These are phyloP conservation scores for Euphorbia pulcherrima DNA, from an alignment of 345 rosid genomes.

Conservation along the genomic window DNA sequence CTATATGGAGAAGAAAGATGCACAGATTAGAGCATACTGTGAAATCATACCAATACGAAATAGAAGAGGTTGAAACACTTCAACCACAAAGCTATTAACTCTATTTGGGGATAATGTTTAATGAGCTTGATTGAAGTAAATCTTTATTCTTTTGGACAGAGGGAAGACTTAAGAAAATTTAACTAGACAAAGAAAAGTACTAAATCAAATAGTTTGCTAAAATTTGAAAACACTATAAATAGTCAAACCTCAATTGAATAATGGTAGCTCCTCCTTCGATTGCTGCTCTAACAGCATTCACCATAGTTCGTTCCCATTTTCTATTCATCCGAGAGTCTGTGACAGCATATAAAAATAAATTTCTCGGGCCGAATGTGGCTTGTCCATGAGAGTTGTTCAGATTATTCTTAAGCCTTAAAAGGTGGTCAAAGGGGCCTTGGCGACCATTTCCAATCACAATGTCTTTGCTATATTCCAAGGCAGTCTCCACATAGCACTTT, in stretches of 20 bases:
- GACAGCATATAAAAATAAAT: constrained; percentile 78
- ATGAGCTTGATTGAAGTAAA: neutral
- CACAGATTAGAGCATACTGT: neutral
- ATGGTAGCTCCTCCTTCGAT: constrained; percentile 89
- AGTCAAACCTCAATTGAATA: constrained; percentile 69
- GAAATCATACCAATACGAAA: neutral
- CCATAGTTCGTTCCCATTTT: constrained; percentile 69
- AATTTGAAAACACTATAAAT: neutral
- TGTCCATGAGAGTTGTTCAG: constrained; percentile 27
- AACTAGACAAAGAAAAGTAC: neutral
- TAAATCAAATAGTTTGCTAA: neutral
- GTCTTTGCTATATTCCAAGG: constrained; percentile 76
- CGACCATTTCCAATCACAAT: constrained; percentile 70
- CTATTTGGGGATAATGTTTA: neutral
- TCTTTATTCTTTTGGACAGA: neutral
- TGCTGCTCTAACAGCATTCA: constrained; percentile 64
- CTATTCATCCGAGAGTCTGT: constrained; percentile 79
- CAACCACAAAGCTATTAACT: neutral
- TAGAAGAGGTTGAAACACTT: neutral
- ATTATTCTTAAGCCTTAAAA: constrained; percentile 49
- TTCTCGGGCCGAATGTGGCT: constrained; percentile 49
- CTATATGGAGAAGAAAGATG: neutral
- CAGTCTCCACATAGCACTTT: constrained; percentile 54
- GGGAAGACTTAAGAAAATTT: neutral
- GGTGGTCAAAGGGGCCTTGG: constrained; percentile 95